These are phyloP conservation scores for Gastrolobium bilobum DNA, from an alignment of 306 rosid species.

Conservation along the genomic window DNA sequence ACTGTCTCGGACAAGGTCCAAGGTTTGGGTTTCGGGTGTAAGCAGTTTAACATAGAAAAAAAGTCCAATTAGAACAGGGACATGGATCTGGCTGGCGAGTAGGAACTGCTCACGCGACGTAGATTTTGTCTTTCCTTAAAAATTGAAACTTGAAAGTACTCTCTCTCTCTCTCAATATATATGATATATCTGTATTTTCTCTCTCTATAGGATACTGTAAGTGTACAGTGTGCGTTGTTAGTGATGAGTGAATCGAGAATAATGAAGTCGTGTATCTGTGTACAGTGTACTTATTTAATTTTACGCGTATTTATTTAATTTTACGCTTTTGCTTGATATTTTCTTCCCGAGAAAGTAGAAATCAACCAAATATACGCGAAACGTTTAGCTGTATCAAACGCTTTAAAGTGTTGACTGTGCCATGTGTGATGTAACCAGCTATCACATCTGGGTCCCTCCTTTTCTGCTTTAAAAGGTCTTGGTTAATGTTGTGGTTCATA, in stretches of 20 bases:
- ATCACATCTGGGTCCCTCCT: no score
- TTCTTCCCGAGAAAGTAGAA: neutral
- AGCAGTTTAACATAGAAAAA: neutral
- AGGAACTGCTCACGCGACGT: constrained; percentile 62
- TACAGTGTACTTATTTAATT: neutral
- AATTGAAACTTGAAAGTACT: neutral
- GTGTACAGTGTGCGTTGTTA: neutral
- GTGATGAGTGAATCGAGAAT: neutral
- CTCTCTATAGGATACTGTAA: neutral
- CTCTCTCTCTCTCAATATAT: no score
- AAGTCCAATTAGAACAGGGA: no score
- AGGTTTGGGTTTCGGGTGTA: neutral
- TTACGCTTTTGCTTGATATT: neutral
- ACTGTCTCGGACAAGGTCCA: neutral
- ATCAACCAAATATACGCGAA: no score
- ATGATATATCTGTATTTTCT: neutral
- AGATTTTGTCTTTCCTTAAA: constrained; percentile 24
- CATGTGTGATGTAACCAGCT: no score
- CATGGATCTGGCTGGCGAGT: constrained; percentile 14
- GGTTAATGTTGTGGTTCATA: no score
- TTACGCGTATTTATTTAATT: neutral
- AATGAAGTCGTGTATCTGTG: neutral
- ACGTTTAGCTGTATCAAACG: no score
- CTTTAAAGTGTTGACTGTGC: no score
- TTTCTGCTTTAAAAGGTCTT: no score